Conservation (phyloP, 2,329 filamentous ascomycete species). For the Colletotrichum sp. region DNA sequence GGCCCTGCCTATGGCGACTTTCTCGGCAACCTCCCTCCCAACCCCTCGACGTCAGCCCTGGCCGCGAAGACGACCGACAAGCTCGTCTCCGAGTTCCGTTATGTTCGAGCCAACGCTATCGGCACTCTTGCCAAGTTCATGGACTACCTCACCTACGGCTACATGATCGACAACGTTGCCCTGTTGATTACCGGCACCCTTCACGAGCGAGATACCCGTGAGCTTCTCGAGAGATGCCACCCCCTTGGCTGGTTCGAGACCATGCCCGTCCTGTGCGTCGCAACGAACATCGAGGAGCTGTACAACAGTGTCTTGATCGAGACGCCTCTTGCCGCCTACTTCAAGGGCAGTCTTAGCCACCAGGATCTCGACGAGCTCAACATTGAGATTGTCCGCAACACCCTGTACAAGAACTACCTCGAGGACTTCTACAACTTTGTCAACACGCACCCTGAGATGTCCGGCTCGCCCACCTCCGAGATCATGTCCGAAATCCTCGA, state of each 20-base stretch:
- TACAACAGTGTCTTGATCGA: slow-evolving; percentile 99
- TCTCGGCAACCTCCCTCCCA: slow-evolving; percentile 89
- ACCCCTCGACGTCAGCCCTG: slow-evolving; percentile 94
- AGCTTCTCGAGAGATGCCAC: slow-evolving; percentile 94
- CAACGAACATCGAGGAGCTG: slow-evolving; percentile 97
- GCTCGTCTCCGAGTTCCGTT: slow-evolving; percentile 95
- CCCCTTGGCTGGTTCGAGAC: slow-evolving; percentile 99
- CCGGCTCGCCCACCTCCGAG: slow-evolving; percentile 86
- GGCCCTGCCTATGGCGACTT: slow-evolving; percentile 97
- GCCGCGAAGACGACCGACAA: slow-evolving; percentile 97
- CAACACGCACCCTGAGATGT: slow-evolving; percentile 85
- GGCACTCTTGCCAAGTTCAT: slow-evolving; percentile 94
- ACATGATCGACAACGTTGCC: slow-evolving; percentile 99
- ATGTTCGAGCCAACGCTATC: slow-evolving; percentile 91
- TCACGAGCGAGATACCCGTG: slow-evolving; percentile 95
- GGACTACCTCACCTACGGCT: slow-evolving; percentile 97
- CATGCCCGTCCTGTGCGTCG: slow-evolving; percentile 96
- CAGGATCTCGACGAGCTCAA: slow-evolving; percentile 98
- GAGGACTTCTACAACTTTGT: slow-evolving; percentile 97
- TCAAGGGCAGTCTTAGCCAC: slow-evolving; percentile 95
- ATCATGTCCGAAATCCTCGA: slow-evolving; percentile 96
- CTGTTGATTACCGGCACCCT: slow-evolving; percentile 97
- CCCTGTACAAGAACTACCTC: slow-evolving; percentile 98
- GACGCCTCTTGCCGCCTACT: slow-evolving; percentile 93
- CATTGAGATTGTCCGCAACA: slow-evolving; percentile 99